Percentiles rank a stretch among this genome's conserved stretches.
These are phyloP conservation scores for Mycena belliarum DNA, from an alignment of 768 basidiomycete genomes.

Conservation along the genomic window DNA sequence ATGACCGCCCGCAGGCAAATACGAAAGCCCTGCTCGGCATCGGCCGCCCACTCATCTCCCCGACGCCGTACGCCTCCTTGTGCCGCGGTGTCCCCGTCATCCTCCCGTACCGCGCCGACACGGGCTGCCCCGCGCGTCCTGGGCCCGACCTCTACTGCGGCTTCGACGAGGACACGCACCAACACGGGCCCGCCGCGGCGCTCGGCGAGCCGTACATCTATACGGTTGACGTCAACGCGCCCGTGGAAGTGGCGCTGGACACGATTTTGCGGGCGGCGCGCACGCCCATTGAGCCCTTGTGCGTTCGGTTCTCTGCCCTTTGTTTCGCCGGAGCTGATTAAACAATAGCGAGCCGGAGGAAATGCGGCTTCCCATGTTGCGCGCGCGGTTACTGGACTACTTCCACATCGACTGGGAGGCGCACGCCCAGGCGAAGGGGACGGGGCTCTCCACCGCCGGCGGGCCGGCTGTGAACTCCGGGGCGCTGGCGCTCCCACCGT, in stretches of 20 bases:
- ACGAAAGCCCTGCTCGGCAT: conserved; percentile 17
- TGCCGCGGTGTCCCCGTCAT: conserved; percentile 17
- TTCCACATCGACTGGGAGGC: conserved; percentile 15
- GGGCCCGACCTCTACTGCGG: conserved; percentile 4
- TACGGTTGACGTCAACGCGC: conserved; percentile 1
- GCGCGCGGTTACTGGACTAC: conserved; percentile 7
- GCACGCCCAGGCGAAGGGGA: neutral
- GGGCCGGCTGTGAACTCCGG: too few species aligned
- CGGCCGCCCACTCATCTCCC: conserved; percentile 14
- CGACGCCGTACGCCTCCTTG: conserved; percentile 14
- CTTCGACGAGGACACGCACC: conserved; percentile 7
- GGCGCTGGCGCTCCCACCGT: neutral
- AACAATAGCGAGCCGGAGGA: conserved; percentile 6
- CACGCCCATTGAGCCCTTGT: conserved; percentile 15
- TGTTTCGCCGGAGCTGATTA: neutral
- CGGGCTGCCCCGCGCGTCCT: conserved; percentile 10
- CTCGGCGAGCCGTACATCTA: conserved; percentile 17
- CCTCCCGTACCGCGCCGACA: conserved; percentile 7
- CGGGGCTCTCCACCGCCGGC: too few species aligned
- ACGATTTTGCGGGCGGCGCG: conserved; percentile 6
- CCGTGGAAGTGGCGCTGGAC: neutral
- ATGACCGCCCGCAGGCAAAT: conserved; percentile 2
- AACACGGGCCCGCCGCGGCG: conserved; percentile 16
- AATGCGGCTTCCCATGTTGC: conserved; percentile 2
- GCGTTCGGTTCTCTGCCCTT: neutral